A percentile compares a stretch with the other conserved stretches of the same genome.
Evolutionary conservation across 768 basidiomycete species (phyloP).

Genomic region (Pholiota molesta): DNA sequence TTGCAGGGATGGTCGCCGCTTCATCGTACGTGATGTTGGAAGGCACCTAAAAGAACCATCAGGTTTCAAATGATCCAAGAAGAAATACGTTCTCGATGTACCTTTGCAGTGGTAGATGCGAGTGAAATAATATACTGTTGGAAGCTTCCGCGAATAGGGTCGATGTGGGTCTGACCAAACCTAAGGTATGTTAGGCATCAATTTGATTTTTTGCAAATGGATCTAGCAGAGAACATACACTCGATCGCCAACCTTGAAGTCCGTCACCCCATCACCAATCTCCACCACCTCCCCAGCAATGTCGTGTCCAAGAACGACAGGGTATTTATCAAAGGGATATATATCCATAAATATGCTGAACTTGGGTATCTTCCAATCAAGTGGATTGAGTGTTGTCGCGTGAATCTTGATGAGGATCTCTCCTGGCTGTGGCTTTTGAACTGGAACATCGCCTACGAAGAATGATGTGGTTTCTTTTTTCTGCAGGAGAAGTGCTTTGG

Average conservation of each 20-base stretch:
- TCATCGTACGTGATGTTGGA: conserved; percentile 37
- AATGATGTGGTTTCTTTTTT: conserved; percentile 6
- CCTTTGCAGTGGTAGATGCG: conserved; percentile 14
- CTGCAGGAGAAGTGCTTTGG: conserved; percentile 10
- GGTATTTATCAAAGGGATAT: not conserved
- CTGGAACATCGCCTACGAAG: not conserved
- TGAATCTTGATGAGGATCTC: conserved; percentile 44
- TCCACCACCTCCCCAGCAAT: conserved; percentile 7
- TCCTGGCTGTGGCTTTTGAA: conserved; percentile 32
- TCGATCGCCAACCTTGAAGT: conserved; percentile 52
- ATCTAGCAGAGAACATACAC: conserved; percentile 39
- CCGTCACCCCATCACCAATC: conserved; percentile 43
- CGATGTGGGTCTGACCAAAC: conserved; percentile 36
- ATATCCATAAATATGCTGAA: conserved; percentile 7
- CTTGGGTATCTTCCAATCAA: conserved; percentile 53
- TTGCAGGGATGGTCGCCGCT: conserved; percentile 39
- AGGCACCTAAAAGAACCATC: conserved; percentile 31
- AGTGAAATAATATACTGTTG: conserved; percentile 17
- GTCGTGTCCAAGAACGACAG: conserved; percentile 7
- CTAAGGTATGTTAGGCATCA: conserved; percentile 15
- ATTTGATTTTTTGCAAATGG: not conserved
- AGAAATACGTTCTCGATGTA: no score
- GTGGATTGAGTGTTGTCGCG: conserved; percentile 45
- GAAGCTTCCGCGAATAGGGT: conserved; percentile 38
- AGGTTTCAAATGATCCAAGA: no score